Conservation (phyloP, 306 rosid species). For the Quercus engelmannii region DNA sequence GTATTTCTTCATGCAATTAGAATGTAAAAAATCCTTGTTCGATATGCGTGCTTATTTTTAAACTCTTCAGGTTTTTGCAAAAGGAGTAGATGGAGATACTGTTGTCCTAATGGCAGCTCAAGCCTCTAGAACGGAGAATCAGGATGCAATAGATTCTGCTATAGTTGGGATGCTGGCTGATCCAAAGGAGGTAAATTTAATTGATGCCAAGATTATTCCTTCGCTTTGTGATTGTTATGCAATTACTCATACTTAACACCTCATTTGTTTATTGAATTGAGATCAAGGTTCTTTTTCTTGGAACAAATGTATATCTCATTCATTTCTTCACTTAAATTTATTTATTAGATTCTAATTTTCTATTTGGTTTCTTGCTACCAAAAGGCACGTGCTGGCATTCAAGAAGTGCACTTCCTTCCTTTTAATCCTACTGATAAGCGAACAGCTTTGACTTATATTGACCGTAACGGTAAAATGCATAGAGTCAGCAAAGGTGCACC, state of each 20-base stretch:
- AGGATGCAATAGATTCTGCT: conserved; percentile 96
- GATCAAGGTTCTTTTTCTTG: background rate
- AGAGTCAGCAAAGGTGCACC: conserved; percentile 99
- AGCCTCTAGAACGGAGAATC: conserved; percentile 93
- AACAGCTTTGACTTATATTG: conserved; percentile 91
- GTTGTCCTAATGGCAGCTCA: conserved; percentile 97
- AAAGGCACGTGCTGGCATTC: conserved; percentile 93
- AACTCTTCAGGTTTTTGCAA: conserved; percentile 63
- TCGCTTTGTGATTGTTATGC: background rate
- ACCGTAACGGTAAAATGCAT: conserved; percentile 81
- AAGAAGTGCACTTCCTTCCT: conserved; percentile 95
- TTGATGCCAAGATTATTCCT: background rate
- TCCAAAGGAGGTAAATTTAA: conserved; percentile 81
- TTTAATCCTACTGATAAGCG: conserved; percentile 98
- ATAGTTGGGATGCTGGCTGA: conserved; percentile 97
- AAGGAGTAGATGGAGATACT: conserved; percentile 88
- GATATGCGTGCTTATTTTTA: conserved; percentile 18
- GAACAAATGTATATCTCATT: background rate
- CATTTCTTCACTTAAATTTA: conserved; percentile 12
- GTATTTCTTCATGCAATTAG: background rate
- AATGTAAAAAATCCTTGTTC: background rate
- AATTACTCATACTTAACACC: background rate
- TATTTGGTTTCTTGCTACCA: conserved; percentile 18
- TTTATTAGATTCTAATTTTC: background rate
- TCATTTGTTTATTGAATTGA: background rate